Evolutionary conservation across 495 filamentous ascomycete species (phyloP).

Genomic region (Aspergillus coremiiformis): DNA sequence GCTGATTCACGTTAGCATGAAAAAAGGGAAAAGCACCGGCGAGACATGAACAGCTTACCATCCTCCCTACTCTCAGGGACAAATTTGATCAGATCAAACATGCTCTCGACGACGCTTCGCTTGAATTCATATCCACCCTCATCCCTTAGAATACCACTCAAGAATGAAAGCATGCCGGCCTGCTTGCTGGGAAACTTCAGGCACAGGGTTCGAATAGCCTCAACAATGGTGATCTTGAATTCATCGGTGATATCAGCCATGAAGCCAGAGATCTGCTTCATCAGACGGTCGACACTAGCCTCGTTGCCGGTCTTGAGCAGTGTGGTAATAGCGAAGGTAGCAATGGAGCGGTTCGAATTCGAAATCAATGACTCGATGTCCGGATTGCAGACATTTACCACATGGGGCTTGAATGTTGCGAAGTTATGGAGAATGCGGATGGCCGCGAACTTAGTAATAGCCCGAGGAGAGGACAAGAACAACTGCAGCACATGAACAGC

Average conservation of each 20-base stretch:
- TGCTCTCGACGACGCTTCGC: slow-evolving; percentile 94
- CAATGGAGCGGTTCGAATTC: slow-evolving; percentile 94
- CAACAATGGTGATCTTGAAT: slow-evolving; percentile 99
- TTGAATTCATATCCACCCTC: slow-evolving; percentile 99
- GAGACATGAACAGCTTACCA: slow-evolving; percentile 32
- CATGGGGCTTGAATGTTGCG: slow-evolving; percentile 87
- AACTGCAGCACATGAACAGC: slow-evolving; percentile 92
- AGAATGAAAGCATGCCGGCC: slow-evolving; percentile 92
- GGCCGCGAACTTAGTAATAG: slow-evolving; percentile 96
- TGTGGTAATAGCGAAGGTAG: slow-evolving; percentile 96
- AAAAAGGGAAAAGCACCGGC: not conserved
- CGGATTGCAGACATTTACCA: slow-evolving; percentile 87
- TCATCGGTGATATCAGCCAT: slow-evolving; percentile 98
- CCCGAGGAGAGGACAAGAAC: slow-evolving; percentile 92
- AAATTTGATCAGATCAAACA: slow-evolving; percentile 99
- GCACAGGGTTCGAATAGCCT: slow-evolving; percentile 92
- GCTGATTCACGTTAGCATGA: slow-evolving; percentile 39
- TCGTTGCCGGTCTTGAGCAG: slow-evolving; percentile 98
- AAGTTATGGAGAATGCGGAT: slow-evolving; percentile 96
- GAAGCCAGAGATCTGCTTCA: slow-evolving; percentile 97
- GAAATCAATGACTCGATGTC: slow-evolving; percentile 95
- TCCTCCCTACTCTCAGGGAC: slow-evolving; percentile 97
- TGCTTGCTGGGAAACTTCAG: slow-evolving; percentile 98
- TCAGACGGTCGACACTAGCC: slow-evolving; percentile 88
- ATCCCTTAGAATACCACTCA: slow-evolving; percentile 89